Evolutionary conservation across 768 basidiomycete genomes (phyloP), one percentile per base, ranked within the genome.

Genomic region (Amylocystis lapponica): DNA sequence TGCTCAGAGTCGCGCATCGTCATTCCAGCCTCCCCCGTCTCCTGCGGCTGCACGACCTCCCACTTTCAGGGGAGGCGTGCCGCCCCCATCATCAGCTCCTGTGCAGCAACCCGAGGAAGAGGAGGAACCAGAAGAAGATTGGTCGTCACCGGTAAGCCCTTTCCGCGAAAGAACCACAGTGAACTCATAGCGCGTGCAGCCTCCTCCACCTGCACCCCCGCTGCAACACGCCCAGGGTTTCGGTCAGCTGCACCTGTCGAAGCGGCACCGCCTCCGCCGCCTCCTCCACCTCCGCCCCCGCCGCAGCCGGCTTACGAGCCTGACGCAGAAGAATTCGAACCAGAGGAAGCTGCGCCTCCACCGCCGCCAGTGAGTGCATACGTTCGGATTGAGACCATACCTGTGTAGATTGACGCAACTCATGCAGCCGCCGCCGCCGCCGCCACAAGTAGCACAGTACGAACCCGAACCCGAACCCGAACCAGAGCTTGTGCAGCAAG

Each of bases 1-100:
- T 47, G 68, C 71, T 8, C 67, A 66, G 35, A 89, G 86, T 54
- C 79, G 70, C 33, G 66, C 69, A 33, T 79, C 82, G 1, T 71
- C 71, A 13, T 72, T 71, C 55, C 61, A 65, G 32, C 53, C 71
- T 4, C 59, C 74, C 0, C 52, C 65, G 2, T 32, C 52, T 22
- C 34, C 47, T 4, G 43, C 52, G 34, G 46, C 53, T 23, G 37
- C 45, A 21, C n/a, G n/a, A n/a, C 38, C 50, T 8, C 47, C 56
- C 0, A 25, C 40, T 5, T 50, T 49, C 46, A 46, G 48, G 17
- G 44, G 43, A 17, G 22, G 36, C 3, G 43, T 50, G 1, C 53
- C 52, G 6, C 46, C 51, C 10, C 27, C 31, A 9, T n/a, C 36
- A 7, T 21, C 30, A 12, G 40, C 46, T 9, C 39, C 43, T 12